These are phyloP conservation scores for Nigrospora osmanthi DNA, from an alignment of 2,329 filamentous ascomycete genomes.

Conservation along the genomic window DNA sequence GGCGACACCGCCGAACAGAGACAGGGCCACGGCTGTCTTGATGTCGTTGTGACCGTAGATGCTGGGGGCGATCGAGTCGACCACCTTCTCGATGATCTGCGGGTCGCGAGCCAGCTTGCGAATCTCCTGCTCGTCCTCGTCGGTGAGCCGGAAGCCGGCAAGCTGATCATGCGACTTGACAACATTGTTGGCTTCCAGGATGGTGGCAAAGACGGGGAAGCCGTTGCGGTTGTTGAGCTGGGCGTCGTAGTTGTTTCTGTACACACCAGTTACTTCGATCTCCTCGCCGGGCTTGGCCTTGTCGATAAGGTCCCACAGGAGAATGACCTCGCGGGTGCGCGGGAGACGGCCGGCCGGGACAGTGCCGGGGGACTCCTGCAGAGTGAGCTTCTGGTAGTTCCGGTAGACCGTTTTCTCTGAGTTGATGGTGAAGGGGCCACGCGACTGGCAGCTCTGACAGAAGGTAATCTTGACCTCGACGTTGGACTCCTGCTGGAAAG, in stretches of 20 bases:
- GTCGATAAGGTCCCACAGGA: slow-evolving; percentile 96
- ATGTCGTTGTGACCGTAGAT: slow-evolving; percentile 97
- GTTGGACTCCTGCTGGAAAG: slow-evolving; percentile 95
- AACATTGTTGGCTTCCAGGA: slow-evolving; percentile 94
- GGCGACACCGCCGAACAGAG: slow-evolving; percentile 88
- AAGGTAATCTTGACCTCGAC: slow-evolving; percentile 93
- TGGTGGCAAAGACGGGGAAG: slow-evolving; percentile 96
- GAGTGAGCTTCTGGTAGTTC: slow-evolving; percentile 95
- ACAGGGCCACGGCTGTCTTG: slow-evolving; percentile 92
- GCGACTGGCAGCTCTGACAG: slow-evolving; percentile 93
- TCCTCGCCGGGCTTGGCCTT: slow-evolving; percentile 95
- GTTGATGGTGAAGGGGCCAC: slow-evolving; percentile 90
- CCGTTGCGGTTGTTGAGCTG: slow-evolving; percentile 98
- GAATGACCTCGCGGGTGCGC: slow-evolving; percentile 85
- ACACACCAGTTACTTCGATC: slow-evolving; percentile 93
- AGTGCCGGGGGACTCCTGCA: slow-evolving; percentile 94
- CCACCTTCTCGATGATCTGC: slow-evolving; percentile 84
- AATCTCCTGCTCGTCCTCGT: slow-evolving; percentile 90
- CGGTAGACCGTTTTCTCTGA: slow-evolving; percentile 97
- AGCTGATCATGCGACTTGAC: slow-evolving; percentile 97
- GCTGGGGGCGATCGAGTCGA: slow-evolving; percentile 89
- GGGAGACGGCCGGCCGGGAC: slow-evolving; percentile 93
- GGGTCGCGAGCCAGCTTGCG: slow-evolving; percentile 82
- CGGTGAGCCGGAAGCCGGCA: slow-evolving; percentile 89
- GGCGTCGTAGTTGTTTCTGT: slow-evolving; percentile 96